Evolutionary conservation across 78 protist genomes (phyloP), one percentile per base, ranked within the genome.

Genomic region (Pigoraptor vietnamica): DNA sequence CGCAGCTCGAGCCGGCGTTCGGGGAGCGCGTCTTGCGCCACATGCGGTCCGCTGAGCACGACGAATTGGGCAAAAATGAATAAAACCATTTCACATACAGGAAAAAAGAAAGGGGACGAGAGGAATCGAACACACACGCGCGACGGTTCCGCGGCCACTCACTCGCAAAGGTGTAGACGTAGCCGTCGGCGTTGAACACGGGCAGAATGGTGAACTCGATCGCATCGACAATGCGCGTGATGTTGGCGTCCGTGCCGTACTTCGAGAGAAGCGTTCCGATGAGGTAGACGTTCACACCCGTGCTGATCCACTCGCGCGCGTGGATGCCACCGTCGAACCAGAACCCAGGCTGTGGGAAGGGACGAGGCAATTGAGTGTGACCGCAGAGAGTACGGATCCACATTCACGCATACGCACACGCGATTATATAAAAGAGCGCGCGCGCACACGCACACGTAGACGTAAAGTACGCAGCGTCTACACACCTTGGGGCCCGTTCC

Each of bases 21-120:
- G 6, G 0, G 24, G 37, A 0, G 40, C 95, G 88, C 55, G 91
- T 93, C 93, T 93, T 93, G 79, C 95, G 83, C 95, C 95, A 93
- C 87, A 56, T 0, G 40, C 93, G 87, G 88, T 37, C 67, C 21
- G 35, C 35, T 6, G 86, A 21, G 86, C 33, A 32, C n/a, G 86
- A 48, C 6, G 67, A 48, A 48, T 48, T 48, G 67, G n/a, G n/a
- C n/a, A n/a, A n/a, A n/a, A n/a, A n/a, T n/a, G n/a, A n/a, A n/a
- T n/a, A n/a, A n/a, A n/a, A n/a, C n/a, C n/a, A n/a, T n/a, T n/a
- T n/a, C n/a, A n/a, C n/a, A n/a, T n/a, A n/a, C n/a, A n/a, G n/a
- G n/a, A n/a, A n/a, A n/a, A n/a, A n/a, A n/a, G n/a, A n/a, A n/a
- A n/a, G n/a, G n/a, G n/a, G n/a, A n/a, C n/a, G n/a, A n/a, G n/a